Evolutionary conservation across 495 filamentous ascomycete genomes (phyloP), one percentile per base, ranked within the genome.

Genomic region (Cladorrhinum samala): DNA sequence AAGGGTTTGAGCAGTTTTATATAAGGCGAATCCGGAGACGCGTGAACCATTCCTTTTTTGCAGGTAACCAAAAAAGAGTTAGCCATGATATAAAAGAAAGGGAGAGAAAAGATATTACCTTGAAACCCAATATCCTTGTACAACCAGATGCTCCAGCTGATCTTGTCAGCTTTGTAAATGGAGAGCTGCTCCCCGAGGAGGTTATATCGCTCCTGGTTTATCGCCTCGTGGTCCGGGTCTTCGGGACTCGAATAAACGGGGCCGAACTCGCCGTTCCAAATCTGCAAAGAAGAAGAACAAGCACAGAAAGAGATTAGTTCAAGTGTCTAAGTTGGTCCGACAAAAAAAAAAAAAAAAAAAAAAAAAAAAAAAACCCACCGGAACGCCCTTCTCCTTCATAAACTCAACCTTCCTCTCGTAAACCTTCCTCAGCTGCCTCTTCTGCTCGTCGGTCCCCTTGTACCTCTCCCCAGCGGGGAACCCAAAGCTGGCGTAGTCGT

Each of bases 241-340:
- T 58, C 53, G 4, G 71, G 68, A 17, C 62, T 59, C 3, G 75
- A 77, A 58, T 84, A 84, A 2, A 85, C 81, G 2, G 82, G 83
- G 1, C 83, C 83, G 50, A 83, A 86, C 55, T 85, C 83, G 44
- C 83, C 83, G 56, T 86, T 86, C 83, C 82, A 86, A 24, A 61
- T 61, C 52, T 58, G 37, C 14, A 17, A 21, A 11, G 18, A 40
- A 17, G 3, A 40, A 18, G 5, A 2, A 5, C 17, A 17, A 6
- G 11, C 6, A 20, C n/a, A 24, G 24, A 1, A 37, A n/a, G 14
- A 39, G 11, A 6, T 18, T 17, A 16, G 17, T 8, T 18, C 1
- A 3, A 17, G 14, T 4, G n/a, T 8, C 1, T 17, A 2, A 33
- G 25, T n/a, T n/a, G n/a, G n/a, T n/a, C n/a, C n/a, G n/a, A n/a